These are phyloP conservation scores for Emergomyces pasteurianus DNA, from an alignment of 2,329 filamentous ascomycete species.

Conservation along the genomic window DNA sequence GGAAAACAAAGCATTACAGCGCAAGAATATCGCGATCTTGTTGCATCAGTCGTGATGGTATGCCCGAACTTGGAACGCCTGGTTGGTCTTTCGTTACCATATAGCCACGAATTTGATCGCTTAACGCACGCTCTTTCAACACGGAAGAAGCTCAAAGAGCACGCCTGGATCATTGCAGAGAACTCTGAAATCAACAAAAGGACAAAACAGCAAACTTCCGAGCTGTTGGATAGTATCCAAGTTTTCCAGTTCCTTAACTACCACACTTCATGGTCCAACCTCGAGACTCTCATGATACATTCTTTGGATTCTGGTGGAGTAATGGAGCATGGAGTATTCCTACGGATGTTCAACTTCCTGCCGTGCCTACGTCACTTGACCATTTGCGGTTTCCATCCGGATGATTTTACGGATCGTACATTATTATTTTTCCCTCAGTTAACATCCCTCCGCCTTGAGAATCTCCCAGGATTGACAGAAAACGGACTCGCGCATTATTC, in stretches of 20 bases:
- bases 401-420: conserved; percentile 45
- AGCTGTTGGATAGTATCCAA: conserved; percentile 35
- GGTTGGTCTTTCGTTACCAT: conserved; percentile 41
- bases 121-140: conserved; percentile 45
- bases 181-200: conserved; percentile 28
- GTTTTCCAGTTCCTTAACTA: conserved; percentile 42
- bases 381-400: conserved; percentile 41
- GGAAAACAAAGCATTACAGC: conserved; percentile 30
- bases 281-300: conserved; percentile 44
- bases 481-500: conserved; percentile 42
- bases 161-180: conserved; percentile 44
- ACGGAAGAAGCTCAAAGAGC: conserved; percentile 41
- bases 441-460: conserved; percentile 43
- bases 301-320: conserved; percentile 32
- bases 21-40: conserved; percentile 39
- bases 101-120: conserved; percentile 43
- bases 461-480: conserved; percentile 44
- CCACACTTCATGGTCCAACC: conserved; percentile 39
- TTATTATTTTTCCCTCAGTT: conserved; percentile 42
- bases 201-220: conserved; percentile 21
- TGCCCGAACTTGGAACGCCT: conserved; percentile 47
- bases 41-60: conserved; percentile 47
- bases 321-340: conserved; percentile 43
- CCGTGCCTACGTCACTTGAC: conserved; percentile 42
- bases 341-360: conserved; percentile 42